Evolutionary conservation across 225 moss, liverwort and hornwort species (phyloP).

Genomic region (Sphagnum tenellum): DNA sequence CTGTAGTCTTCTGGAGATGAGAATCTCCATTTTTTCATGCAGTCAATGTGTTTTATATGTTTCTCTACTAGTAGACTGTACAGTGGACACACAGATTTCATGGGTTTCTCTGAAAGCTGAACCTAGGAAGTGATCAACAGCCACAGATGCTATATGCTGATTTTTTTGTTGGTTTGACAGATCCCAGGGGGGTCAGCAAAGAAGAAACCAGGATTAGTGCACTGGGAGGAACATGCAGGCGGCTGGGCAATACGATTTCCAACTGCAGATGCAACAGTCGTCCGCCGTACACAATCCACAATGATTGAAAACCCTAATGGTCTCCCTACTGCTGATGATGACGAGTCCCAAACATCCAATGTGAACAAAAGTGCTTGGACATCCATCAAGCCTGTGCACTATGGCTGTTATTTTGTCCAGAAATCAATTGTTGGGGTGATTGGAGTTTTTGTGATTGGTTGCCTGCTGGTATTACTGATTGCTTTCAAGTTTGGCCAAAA

Average conservation of each 20-base stretch:
- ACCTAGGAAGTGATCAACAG: too few relatives aligned
- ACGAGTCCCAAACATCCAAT: conserved; percentile 19
- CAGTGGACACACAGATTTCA: too few relatives aligned
- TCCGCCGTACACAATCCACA: conserved; percentile 64
- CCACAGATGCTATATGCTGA: too few relatives aligned
- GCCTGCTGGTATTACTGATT: conserved; percentile 41
- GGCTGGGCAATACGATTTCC: conserved; percentile 76
- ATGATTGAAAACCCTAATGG: conserved; percentile 51
- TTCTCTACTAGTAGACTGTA: too few relatives aligned
- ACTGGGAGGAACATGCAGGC: conserved; percentile 65
- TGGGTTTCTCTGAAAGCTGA: too few relatives aligned
- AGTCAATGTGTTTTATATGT: too few relatives aligned
- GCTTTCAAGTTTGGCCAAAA: conserved; percentile 46
- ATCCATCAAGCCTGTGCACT: conserved; percentile 61
- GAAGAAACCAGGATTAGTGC: conserved; percentile 52
- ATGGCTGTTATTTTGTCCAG: conserved; percentile 61
- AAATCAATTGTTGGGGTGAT: conserved; percentile 51
- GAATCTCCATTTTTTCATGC: too few relatives aligned
- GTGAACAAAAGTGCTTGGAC: conserved; percentile 39
- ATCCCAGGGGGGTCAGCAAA: conserved; percentile 52
- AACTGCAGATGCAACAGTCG: conserved; percentile 68
- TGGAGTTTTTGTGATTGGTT: conserved; percentile 42
- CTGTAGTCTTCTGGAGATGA: too few relatives aligned
- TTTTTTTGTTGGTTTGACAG: conserved; percentile 16
- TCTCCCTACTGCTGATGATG: conserved; percentile 43